Percentiles rank a stretch among this genome's conserved stretches.
Evolutionary conservation across 2,329 filamentous ascomycete species (phyloP).

Genomic region (Talaromyces sp.): DNA sequence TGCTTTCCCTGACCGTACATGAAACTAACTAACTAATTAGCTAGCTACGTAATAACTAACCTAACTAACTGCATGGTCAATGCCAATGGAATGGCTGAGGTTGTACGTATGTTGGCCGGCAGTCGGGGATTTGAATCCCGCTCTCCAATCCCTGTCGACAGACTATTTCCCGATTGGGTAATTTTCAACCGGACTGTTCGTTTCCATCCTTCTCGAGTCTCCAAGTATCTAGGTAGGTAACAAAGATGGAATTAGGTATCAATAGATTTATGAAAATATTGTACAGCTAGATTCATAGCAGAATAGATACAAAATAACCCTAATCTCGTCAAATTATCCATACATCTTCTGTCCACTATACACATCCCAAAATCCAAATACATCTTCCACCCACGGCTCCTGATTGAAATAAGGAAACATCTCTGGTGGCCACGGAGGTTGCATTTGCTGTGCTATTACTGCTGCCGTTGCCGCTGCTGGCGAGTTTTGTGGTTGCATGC

Average conservation of each 20-base stretch:
- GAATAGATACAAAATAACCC: no score
- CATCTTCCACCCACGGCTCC: constrained; percentile 11
- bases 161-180: not conserved
- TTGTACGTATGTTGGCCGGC: no score
- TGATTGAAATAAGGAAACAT: constrained; percentile 13
- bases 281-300: no score
- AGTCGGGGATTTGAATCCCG: not conserved
- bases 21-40: no score
- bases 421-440: not conserved
- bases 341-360: not conserved
- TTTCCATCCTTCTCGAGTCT: not conserved
- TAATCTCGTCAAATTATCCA: not conserved
- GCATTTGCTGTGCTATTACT: constrained; percentile 1
- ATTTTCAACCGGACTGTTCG: no score
- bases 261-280: no score
- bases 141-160: not conserved
- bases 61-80: no score
- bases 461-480: not conserved
- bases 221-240: no score
- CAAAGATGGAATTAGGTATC: no score
- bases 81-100: no score
- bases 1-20: no score
- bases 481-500: not conserved
- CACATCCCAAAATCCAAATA: constrained; percentile 12
- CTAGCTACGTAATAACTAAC: no score